Evolutionary conservation across 441 rosid species (phyloP), one percentile per base, ranked within the genome.

Genomic region (Iberis amara): DNA sequence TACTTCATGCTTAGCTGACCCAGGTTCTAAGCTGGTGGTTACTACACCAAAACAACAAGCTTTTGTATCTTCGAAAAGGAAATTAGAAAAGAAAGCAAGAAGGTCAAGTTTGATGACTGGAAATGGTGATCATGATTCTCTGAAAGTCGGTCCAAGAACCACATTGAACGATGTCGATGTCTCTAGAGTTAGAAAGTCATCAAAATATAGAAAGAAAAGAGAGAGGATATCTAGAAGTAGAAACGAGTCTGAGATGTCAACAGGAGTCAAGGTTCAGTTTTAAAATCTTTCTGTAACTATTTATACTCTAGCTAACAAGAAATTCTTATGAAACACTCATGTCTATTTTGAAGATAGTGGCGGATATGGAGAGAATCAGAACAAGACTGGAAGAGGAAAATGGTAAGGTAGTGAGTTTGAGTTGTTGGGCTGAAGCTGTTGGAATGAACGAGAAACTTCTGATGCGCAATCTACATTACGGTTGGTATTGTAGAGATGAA

Each of bases 351-450:
- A 80, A 85, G 95, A 67, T 75, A 68, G 69, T 78, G 72, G 66
- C 76, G 26, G 59, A 77, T 55, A 73, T 85, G 81, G 92, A 89
- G 67, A 77, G 80, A 68, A 68, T 85, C 57, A 72, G 72, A 72
- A 66, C 66, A 32, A 68, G 64, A 39, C 47, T 89, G 70, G 92
- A 85, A 63, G 69, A 77, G 36, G 88, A 72, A 69, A 71, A 71
- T 2, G 95, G 89, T 41, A 75, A 57, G 58, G 78, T 55, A 23
- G 81, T 64, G 24, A 78, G 81, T 60, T 51, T 81, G 72, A 69
- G 78, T 61, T 65, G 80, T 78, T 89, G 96, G 89, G 95, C 96
- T 27, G 77, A 77, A 80, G 92, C 95, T 61, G 86, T 84, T 35
- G 84, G 78, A 44, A 68, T 81, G 61, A 77, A 73, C 49, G 73